phyloP scores from a whole-genome alignment of 441 rosid species.

The Corymbia calophylla region DNA sequence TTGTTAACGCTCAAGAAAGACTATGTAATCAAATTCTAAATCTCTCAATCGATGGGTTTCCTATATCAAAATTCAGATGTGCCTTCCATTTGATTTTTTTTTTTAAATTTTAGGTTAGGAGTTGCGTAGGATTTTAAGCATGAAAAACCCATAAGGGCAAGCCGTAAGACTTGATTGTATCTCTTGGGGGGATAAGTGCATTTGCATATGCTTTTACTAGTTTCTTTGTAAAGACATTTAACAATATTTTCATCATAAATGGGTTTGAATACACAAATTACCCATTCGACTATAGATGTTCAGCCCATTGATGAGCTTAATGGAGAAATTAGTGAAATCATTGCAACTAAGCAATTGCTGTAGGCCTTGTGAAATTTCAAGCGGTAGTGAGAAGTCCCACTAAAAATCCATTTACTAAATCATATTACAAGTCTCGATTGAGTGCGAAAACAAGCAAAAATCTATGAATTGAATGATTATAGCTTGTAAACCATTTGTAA shows the following conservation, averaged over 20 bases:
- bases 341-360: background rate
- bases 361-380: background rate
- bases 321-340: background rate
- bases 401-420: background rate
- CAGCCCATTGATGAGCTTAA: background rate
- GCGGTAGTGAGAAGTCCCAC: background rate
- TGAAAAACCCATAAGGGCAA: background rate
- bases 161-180: background rate
- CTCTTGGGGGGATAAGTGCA: accelerated
- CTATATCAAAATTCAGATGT: background rate
- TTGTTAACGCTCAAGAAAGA: background rate
- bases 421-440: background rate
- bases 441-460: background rate
- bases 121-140: accelerated
- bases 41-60: background rate
- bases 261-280: background rate
- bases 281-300: accelerated
- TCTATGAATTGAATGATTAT: background rate
- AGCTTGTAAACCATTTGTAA: background rate
- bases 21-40: background rate
- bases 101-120: accelerated
- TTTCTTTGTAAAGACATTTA: background rate
- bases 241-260: no score
- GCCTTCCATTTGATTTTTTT: background rate
- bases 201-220: background rate